Conservation (phyloP, 83 land plant species). For the Isoetes engelmannii region DNA sequence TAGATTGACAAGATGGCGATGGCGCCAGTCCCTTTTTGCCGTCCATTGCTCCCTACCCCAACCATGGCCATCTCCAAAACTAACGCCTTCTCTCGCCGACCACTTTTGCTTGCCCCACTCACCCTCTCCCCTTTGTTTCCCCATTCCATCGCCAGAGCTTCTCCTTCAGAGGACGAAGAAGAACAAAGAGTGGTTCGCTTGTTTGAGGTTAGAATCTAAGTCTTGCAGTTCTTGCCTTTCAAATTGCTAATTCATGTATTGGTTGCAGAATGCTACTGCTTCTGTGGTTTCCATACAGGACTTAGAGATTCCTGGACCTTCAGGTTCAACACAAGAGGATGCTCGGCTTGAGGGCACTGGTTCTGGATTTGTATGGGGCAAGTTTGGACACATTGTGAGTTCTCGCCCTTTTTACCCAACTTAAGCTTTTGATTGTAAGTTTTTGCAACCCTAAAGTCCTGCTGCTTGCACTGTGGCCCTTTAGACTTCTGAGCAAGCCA, state of each 20-base stretch:
- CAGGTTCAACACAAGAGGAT: slow-evolving; percentile 22
- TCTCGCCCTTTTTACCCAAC: not conserved
- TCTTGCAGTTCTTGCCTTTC: not conserved
- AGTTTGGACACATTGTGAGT: slow-evolving; percentile 36
- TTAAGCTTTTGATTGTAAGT: not conserved
- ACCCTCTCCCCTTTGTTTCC: too few species aligned
- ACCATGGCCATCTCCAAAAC: too few species aligned
- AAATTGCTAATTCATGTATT: not conserved
- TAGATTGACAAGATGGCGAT: too few species aligned
- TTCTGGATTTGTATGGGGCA: slow-evolving; percentile 39
- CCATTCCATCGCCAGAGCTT: too few species aligned
- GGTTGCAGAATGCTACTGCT: slow-evolving; percentile 27
- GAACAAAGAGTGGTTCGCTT: not conserved
- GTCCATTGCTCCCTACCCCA: too few species aligned
- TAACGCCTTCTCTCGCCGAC: too few species aligned
- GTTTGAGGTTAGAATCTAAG: slow-evolving; percentile 4
- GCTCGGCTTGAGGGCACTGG: slow-evolving; percentile 33
- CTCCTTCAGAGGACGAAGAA: not conserved
- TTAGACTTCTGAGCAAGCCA: not conserved
- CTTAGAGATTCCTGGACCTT: slow-evolving; percentile 17
- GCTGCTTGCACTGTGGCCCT: not conserved
- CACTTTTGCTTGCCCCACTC: too few species aligned
- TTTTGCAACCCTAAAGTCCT: not conserved
- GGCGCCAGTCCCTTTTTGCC: too few species aligned
- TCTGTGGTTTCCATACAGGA: slow-evolving; percentile 38